Conservation (phyloP, 2,329 filamentous ascomycete species). For the Fusarium nisikadoi region DNA sequence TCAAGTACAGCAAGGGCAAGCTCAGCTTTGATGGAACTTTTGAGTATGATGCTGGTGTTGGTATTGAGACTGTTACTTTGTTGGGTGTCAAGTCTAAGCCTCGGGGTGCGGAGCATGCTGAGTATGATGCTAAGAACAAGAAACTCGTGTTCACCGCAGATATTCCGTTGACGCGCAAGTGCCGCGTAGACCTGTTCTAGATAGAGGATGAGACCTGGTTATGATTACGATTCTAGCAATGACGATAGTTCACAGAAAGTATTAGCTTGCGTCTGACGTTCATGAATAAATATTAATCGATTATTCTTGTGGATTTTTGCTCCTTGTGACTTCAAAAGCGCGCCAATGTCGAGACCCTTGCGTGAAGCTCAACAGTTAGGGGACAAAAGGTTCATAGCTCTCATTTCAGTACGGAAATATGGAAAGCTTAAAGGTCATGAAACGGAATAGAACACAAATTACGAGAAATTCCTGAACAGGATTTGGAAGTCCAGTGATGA, state of each 20-base stretch:
- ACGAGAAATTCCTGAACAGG: no score
- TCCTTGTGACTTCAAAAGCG: no score
- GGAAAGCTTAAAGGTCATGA: fast-evolving
- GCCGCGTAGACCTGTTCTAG: constrained; percentile 3
- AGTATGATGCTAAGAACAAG: constrained; percentile 39
- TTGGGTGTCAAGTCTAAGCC: constrained; percentile 50
- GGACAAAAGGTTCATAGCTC: not conserved
- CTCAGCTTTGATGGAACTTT: constrained; percentile 64
- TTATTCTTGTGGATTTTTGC: not conserved
- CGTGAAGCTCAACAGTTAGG: no score
- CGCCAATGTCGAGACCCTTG: no score
- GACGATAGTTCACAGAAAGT: not conserved
- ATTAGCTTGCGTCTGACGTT: not conserved
- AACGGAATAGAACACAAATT: not conserved
- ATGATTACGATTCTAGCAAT: not conserved
- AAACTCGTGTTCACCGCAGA: constrained; percentile 37
- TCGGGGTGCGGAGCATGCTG: constrained; percentile 15
- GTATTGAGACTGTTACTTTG: constrained; percentile 60
- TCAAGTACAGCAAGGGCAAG: constrained; percentile 65
- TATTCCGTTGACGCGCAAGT: constrained; percentile 35
- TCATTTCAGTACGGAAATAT: fast-evolving
- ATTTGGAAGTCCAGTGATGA: not conserved
- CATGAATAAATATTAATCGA: not conserved
- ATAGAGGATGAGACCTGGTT: fast-evolving
- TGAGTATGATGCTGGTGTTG: constrained; percentile 59